Conservation (phyloP, 495 filamentous ascomycete species). For the Annulohypoxylon maeteangense region DNA sequence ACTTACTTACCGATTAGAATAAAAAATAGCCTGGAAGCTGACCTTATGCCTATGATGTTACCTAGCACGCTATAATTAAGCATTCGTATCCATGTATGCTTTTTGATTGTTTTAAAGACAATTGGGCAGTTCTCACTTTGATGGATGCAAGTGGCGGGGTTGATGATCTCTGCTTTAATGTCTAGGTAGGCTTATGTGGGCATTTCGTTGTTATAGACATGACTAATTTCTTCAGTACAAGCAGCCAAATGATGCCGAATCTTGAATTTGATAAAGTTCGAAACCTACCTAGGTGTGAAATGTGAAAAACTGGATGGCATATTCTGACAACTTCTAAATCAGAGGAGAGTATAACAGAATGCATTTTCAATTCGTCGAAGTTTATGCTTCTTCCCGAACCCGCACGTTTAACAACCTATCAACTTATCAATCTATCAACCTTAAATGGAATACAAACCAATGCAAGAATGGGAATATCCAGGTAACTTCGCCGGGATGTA, state of each 20-base stretch:
- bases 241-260: neutral
- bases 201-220: neutral
- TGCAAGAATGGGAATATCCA: neutral
- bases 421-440: neutral
- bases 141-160: neutral
- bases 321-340: conserved; percentile 41
- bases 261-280: no score
- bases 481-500: neutral
- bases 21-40: neutral
- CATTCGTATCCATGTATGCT: no score
- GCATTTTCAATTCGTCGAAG: conserved; percentile 31
- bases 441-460: conserved; percentile 15
- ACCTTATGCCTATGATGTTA: neutral
- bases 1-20: no score
- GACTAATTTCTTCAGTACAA: neutral
- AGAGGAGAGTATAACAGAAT: conserved; percentile 28
- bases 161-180: neutral
- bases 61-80: neutral
- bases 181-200: neutral
- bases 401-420: neutral
- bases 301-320: neutral
- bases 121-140: no score
- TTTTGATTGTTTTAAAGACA: no score
- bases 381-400: neutral
- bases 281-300: no score